These are phyloP conservation scores for Metschnikowia proteae DNA, from an alignment of 805 yeast species.

Conservation along the genomic window DNA sequence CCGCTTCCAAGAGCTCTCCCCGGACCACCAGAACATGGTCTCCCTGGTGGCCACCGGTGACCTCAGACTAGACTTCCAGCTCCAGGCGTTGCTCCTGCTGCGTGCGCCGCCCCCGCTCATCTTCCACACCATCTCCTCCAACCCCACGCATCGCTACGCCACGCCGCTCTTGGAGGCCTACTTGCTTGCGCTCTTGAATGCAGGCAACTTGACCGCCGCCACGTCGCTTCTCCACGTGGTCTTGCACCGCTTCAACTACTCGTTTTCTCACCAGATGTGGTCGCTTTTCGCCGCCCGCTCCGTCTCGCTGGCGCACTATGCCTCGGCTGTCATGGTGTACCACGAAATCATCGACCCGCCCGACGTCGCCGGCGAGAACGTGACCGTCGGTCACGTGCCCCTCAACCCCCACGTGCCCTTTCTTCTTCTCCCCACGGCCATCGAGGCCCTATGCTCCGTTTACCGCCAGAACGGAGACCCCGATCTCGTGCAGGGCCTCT, in stretches of 20 bases:
- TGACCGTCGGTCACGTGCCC: slow-evolving; percentile 8
- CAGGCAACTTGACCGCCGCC: slow-evolving; percentile 22
- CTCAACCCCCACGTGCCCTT: slow-evolving; percentile 28
- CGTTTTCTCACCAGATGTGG: slow-evolving; percentile 35
- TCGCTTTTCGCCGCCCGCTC: slow-evolving; percentile 24
- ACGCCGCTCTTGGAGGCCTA: slow-evolving; percentile 22
- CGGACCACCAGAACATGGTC: background rate
- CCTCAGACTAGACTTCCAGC: slow-evolving; percentile 1
- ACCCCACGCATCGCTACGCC: slow-evolving; percentile 6
- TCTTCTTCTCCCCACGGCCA: slow-evolving; percentile 25
- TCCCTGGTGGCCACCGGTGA: background rate
- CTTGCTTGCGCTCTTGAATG: slow-evolving; percentile 19
- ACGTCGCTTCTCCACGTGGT: slow-evolving; percentile 27
- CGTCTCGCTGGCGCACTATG: slow-evolving; percentile 22
- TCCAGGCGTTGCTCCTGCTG: slow-evolving; percentile 6
- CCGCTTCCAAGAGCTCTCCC: background rate
- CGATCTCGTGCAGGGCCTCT: slow-evolving; percentile 27
- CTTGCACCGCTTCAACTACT: slow-evolving; percentile 14
- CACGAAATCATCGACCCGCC: slow-evolving; percentile 34
- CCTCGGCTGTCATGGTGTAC: slow-evolving; percentile 32
- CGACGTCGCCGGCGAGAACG: background rate
- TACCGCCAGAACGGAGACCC: slow-evolving; percentile 27
- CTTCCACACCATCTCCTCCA: slow-evolving; percentile 9
- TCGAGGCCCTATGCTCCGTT: slow-evolving; percentile 27
- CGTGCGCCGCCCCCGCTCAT: slow-evolving; percentile 2